Evolutionary conservation across 495 filamentous ascomycete genomes (phyloP), one percentile per base, ranked within the genome.

Genomic region (Penicillium ucsense): DNA sequence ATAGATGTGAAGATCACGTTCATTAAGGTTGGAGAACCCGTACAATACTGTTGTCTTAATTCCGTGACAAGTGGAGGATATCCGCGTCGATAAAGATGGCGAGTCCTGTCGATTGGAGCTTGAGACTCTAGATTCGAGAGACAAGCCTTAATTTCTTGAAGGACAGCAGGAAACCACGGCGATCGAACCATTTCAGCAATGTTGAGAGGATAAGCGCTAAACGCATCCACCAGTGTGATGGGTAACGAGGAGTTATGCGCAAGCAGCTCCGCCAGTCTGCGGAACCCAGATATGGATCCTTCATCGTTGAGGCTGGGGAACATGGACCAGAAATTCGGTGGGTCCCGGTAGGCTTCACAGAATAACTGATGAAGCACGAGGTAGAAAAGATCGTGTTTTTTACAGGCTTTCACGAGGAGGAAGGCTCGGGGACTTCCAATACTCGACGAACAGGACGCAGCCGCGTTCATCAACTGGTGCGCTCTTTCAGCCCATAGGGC

Each of bases 301-400:
- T 29, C 7, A 0, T 35, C n/a, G 11, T 29, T 20, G n/a, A 64
- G 29, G 3, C 38, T 32, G n/a, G 42, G 38, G 20, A 64, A 50
- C 34, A 59, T 49, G 9, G 46, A 41, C 10, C 53, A 48, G 4
- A 51, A 31, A 3, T 36, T 48, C 31, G 5, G 41, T 34, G 8
- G 5, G 20, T 52, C 49, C 32, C 46, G 36, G 67, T 72, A 76
- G 30, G 12, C 8, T 9, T 76, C 54, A 56, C 80, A 84, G 57
- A 78, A 87, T 2, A 86, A 46, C 50, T 88, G 84, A 63, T 90
- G 86, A 4, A 88, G 56, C 8, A 69, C 69, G 42, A 89, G 39
- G 55, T 84, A 90, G 55, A 85, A 76, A 29, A 66, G 45, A 51
- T 90, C 86, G 7, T 71, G 60, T 0, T 61, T 39, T 3, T 42